phyloP scores from a whole-genome alignment of 2,329 filamentous ascomycete genomes.

The Penicillium sp. region DNA sequence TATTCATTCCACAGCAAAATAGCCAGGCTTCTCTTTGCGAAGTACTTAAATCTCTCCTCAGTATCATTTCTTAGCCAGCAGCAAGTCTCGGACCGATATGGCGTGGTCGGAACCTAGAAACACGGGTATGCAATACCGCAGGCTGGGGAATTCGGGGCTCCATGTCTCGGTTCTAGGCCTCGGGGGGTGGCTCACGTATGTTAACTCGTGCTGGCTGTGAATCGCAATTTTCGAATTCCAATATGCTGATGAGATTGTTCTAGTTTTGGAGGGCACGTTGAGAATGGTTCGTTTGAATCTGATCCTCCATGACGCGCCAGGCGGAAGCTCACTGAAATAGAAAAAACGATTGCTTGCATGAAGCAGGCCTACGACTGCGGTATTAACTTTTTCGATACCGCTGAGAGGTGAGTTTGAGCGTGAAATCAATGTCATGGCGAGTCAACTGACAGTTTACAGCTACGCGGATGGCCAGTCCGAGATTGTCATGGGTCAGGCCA shows the following conservation, averaged over 20 bases:
- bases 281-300: neutral
- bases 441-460: neutral
- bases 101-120: constrained; percentile 10
- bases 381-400: constrained; percentile 65
- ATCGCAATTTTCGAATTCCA: no score
- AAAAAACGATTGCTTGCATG: constrained; percentile 45
- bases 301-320: neutral
- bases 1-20: no score
- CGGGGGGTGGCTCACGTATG: constrained; percentile 49
- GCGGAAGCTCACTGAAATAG: neutral
- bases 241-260: neutral
- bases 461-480: constrained; percentile 13
- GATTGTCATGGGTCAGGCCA: constrained; percentile 51
- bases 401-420: constrained; percentile 50
- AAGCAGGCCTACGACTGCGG: constrained; percentile 63
- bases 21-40: neutral
- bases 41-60: neutral
- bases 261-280: constrained; percentile 11
- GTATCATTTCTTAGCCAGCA: neutral
- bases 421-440: neutral
- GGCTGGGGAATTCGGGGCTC: neutral
- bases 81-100: neutral
- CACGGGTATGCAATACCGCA: constrained; percentile 1
- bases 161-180: constrained; percentile 40
- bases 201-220: neutral